Evolutionary conservation across 352 stramenopile genomes (phyloP).

Genomic region (Globisporangium polare): DNA sequence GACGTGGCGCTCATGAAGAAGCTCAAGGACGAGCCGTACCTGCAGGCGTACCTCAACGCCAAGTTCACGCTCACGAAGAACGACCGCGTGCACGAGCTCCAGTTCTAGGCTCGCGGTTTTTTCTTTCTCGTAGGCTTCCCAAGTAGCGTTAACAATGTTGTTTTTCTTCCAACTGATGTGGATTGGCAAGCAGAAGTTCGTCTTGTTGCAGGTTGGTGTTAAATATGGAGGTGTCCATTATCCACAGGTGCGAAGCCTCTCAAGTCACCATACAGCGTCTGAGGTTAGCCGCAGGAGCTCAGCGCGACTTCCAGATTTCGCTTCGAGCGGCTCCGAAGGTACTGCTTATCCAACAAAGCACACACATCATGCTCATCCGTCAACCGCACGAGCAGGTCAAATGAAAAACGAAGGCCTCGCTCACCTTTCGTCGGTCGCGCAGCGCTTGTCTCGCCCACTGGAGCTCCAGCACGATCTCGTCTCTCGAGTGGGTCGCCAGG

Average conservation of each 20-base stretch:
- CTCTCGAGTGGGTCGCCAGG: conserved; percentile 40
- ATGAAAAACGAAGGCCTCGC: conserved; percentile 12
- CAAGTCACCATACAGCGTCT: too few relatives aligned
- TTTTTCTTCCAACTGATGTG: too few relatives aligned
- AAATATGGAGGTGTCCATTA: not conserved
- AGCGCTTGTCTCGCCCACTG: conserved; percentile 45
- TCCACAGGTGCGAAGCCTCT: too few relatives aligned
- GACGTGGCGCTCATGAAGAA: conserved; percentile 91
- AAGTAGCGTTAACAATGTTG: not conserved
- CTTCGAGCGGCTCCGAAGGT: conserved; percentile 29
- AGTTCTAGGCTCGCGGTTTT: conserved; percentile 91
- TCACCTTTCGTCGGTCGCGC: conserved; percentile 40
- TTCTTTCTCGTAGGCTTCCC: not conserved
- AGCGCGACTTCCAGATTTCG: conserved; percentile 10
- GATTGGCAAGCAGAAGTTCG: too few relatives aligned
- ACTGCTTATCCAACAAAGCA: conserved; percentile 15
- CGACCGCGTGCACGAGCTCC: conserved; percentile 98
- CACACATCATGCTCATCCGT: not conserved
- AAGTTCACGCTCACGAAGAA: conserved; percentile 98
- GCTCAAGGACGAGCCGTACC: conserved; percentile 86
- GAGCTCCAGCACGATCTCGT: conserved; percentile 53
- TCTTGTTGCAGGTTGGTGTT: not conserved
- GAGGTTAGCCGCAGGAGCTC: not conserved
- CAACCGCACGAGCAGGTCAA: not conserved
- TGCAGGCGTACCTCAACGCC: conserved; percentile 98